phyloP scores from a whole-genome alignment of 257 asterid species.

The Penstemon davidsonii region DNA sequence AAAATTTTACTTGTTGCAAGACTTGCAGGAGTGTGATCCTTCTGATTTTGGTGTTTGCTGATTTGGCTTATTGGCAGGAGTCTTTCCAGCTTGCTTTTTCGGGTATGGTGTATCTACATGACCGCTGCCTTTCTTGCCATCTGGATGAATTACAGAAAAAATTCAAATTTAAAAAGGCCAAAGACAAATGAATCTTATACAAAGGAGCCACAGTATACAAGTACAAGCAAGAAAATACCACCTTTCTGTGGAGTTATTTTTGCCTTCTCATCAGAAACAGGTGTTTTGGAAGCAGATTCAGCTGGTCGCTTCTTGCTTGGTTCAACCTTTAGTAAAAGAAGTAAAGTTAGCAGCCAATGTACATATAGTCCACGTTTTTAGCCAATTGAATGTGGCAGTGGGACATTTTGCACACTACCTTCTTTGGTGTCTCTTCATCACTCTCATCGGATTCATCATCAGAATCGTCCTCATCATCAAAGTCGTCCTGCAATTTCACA shows the following conservation, averaged over 20 bases:
- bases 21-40: constrained; percentile 54
- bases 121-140: constrained; percentile 61
- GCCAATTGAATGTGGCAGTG: background rate
- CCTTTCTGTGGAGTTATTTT: constrained; percentile 81
- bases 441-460: constrained; percentile 55
- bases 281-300: constrained; percentile 67
- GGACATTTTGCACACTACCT: constrained; percentile 43
- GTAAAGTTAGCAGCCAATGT: background rate
- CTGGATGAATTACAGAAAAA: constrained; percentile 34
- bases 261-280: constrained; percentile 66
- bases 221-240: constrained; percentile 44
- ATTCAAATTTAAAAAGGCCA: constrained; percentile 1
- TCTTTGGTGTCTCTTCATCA: constrained; percentile 82
- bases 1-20: constrained; percentile 55
- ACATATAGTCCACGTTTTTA: background rate
- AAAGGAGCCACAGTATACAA: background rate
- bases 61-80: constrained; percentile 56
- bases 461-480: constrained; percentile 37
- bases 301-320: constrained; percentile 67
- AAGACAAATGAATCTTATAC: background rate
- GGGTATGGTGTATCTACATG: constrained; percentile 94
- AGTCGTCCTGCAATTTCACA: constrained; percentile 36
- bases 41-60: constrained; percentile 60
- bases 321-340: constrained; percentile 41
- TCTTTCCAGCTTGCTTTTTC: constrained; percentile 63